phyloP scores from a whole-genome alignment of 129 eudicot species.

The Scalesia atractyloides region DNA sequence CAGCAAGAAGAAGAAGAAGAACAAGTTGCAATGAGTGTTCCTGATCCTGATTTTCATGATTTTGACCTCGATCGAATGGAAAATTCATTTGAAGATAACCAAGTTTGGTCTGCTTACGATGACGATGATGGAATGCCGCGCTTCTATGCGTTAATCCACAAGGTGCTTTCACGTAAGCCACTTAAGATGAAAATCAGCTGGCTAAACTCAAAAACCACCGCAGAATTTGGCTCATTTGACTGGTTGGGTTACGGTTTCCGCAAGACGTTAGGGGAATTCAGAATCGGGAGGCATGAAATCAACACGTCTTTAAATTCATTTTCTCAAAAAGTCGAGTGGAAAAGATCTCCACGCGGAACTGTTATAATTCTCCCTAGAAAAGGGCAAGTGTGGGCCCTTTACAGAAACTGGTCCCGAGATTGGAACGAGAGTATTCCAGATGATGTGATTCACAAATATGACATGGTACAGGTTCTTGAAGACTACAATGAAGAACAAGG shows the following conservation, averaged over 20 bases:
- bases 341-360: conserved; percentile 53
- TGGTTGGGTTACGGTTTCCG: conserved; percentile 77
- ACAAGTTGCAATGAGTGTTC: conserved; percentile 60
- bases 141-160: conserved; percentile 66
- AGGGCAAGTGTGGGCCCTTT: conserved; percentile 88
- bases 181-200: conserved; percentile 73
- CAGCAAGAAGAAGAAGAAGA: conserved; percentile 16
- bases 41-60: conserved; percentile 88
- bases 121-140: conserved; percentile 91
- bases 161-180: conserved; percentile 65
- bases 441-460: conserved; percentile 62
- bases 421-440: conserved; percentile 69
- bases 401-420: conserved; percentile 73
- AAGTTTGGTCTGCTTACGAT: conserved; percentile 87
- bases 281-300: conserved; percentile 54
- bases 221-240: conserved; percentile 55
- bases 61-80: conserved; percentile 75
- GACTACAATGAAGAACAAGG: conserved; percentile 68
- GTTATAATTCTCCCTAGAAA: conserved; percentile 56
- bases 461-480: conserved; percentile 70
- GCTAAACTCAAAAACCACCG: conserved; percentile 65
- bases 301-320: conserved; percentile 64
- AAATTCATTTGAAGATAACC: conserved; percentile 57
- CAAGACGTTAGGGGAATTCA: conserved; percentile 77
- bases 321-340: conserved; percentile 70